Conservation (phyloP, 2,329 filamentous ascomycete genomes). For the Colletotrichum sp. region DNA sequence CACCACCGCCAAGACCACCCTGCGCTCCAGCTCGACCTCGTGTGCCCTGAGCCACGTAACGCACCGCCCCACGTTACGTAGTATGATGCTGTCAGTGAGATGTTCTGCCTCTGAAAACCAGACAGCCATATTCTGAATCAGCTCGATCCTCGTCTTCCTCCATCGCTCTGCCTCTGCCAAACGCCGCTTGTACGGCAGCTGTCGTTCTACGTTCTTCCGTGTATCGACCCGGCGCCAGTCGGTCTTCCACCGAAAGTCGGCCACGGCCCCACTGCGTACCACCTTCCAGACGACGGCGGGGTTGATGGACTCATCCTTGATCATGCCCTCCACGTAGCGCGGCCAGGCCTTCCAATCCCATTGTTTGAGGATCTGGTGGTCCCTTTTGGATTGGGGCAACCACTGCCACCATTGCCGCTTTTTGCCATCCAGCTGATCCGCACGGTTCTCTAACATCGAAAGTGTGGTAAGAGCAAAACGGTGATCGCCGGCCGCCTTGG, state of each 20-base stretch:
- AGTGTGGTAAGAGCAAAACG: conserved; percentile 29
- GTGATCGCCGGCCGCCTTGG: conserved; percentile 27
- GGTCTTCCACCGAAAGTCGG: not conserved
- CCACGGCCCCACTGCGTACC: conserved; percentile 23
- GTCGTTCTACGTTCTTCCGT: not conserved
- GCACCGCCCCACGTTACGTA: not conserved
- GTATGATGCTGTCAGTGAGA: conserved; percentile 17
- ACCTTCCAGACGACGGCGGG: conserved; percentile 31
- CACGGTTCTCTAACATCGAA: conserved; percentile 4
- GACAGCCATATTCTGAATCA: conserved; percentile 34
- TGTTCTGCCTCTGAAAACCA: conserved; percentile 32
- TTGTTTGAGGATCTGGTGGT: not conserved
- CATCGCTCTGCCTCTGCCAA: not conserved
- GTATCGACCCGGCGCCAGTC: not conserved
- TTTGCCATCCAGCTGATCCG: not conserved
- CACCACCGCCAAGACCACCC: conserved; percentile 31
- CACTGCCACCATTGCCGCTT: not conserved
- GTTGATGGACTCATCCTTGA: conserved; percentile 33
- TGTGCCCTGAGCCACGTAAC: conserved; percentile 9
- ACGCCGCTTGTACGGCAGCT: too few relatives aligned
- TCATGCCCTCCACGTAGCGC: conserved; percentile 34
- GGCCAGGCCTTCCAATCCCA: conserved; percentile 40
- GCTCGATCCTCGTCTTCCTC: conserved; percentile 24
- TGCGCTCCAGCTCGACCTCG: conserved; percentile 25
- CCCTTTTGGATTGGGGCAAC: not conserved